Conservation (phyloP, 257 asterid species). For the Scutellaria barbata region DNA sequence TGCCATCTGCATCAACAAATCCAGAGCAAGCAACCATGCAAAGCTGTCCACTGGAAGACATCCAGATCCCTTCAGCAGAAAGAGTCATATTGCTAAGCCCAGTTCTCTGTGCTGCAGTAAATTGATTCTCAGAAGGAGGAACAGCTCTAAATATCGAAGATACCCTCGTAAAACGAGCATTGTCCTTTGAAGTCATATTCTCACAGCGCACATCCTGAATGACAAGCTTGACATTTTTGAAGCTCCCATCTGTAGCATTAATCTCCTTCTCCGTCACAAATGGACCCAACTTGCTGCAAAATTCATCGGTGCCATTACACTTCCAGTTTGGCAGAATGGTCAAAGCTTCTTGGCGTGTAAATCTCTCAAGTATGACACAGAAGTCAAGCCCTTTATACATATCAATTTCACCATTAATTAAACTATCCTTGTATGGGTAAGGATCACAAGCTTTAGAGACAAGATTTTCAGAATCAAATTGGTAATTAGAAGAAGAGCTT, state of each 20-base stretch:
- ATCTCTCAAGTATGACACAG: conserved; percentile 66
- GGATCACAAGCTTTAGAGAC: conserved; percentile 82
- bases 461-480: conserved; percentile 51
- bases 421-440: conserved; percentile 59
- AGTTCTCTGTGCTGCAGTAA: conserved; percentile 68
- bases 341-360: conserved; percentile 66
- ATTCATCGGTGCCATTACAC: conserved; percentile 69
- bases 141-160: conserved; percentile 75
- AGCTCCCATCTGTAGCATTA: conserved; percentile 68
- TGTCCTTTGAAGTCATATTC: conserved; percentile 42
- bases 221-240: conserved; percentile 70
- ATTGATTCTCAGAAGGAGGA: conserved; percentile 72
- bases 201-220: conserved; percentile 75
- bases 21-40: conserved; percentile 86
- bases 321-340: conserved; percentile 74
- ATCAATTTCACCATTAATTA: conserved; percentile 49
- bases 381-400: conserved; percentile 73
- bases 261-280: conserved; percentile 60
- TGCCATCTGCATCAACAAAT: conserved; percentile 37
- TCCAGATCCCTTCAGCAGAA: conserved; percentile 89
- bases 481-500: conserved; percentile 53
- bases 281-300: conserved; percentile 84
- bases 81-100: conserved; percentile 75
- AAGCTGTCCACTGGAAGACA: conserved; percentile 81
- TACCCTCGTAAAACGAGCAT: conserved; percentile 47